Conservation (phyloP, 2,329 filamentous ascomycete species). For the Pseudogymnoascus sp. region DNA sequence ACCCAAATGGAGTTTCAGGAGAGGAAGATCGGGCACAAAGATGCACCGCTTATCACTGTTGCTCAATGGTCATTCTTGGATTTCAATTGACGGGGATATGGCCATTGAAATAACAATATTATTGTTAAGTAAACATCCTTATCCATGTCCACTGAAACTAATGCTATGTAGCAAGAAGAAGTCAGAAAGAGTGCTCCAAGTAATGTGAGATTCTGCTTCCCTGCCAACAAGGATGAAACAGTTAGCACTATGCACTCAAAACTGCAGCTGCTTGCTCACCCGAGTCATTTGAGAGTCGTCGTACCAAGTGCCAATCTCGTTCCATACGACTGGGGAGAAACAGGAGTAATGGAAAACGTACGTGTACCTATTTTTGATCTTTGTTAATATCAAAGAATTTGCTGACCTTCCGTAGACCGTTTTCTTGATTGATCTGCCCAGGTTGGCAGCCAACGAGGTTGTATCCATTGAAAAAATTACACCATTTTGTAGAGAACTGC, state of each 20-base stretch:
- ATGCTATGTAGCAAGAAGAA: constrained; percentile 37
- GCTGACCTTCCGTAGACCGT: constrained; percentile 47
- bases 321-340: constrained; percentile 83
- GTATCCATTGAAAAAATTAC: constrained; percentile 29
- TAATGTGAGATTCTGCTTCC: constrained; percentile 71
- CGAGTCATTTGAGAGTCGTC: constrained; percentile 66
- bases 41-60: not conserved
- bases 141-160: constrained; percentile 4
- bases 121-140: not conserved
- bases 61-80: too few relatives aligned
- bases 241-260: constrained; percentile 87
- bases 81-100: not conserved
- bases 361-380: constrained; percentile 21
- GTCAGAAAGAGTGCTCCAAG: constrained; percentile 44
- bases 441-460: constrained; percentile 27
- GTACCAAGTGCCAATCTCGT: constrained; percentile 84
- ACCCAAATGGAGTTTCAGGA: constrained; percentile 17
- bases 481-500: constrained; percentile 62
- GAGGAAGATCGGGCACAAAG: constrained; percentile 33
- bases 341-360: constrained; percentile 71
- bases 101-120: not conserved
- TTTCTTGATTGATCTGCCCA: constrained; percentile 88
- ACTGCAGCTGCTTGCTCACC: constrained; percentile 79
- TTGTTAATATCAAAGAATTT: constrained; percentile 2
- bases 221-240: constrained; percentile 60